Percentiles rank a stretch among this genome's conserved stretches.
phyloP scores from a whole-genome alignment of 148 eudicot species.

The Arctostaphylos glauca region DNA sequence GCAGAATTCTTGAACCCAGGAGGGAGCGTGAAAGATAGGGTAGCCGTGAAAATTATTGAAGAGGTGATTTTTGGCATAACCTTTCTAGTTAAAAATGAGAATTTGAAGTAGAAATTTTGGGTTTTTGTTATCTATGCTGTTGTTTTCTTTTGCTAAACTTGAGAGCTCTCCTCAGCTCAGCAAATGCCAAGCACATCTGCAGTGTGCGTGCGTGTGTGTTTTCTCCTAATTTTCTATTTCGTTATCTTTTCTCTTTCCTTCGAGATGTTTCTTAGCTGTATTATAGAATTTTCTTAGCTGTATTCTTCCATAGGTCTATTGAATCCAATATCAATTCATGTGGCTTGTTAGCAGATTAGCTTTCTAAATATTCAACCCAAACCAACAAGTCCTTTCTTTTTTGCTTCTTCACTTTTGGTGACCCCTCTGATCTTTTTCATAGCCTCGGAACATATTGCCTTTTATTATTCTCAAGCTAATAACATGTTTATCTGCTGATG shows the following conservation, averaged over 20 bases:
- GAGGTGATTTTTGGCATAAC: slow-evolving; percentile 48
- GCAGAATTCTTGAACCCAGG: slow-evolving; percentile 97
- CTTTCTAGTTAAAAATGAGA: background rate
- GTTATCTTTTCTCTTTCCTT: background rate
- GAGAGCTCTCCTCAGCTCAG: background rate
- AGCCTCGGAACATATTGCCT: background rate
- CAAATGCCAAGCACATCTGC: no score
- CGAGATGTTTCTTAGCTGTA: no score
- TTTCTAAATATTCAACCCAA: no score
- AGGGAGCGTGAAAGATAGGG: slow-evolving; percentile 93
- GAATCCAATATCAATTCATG: background rate
- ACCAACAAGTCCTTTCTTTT: background rate
- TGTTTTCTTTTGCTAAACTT: background rate
- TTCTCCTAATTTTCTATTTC: no score
- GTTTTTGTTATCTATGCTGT: background rate
- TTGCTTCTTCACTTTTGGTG: background rate
- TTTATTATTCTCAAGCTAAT: background rate
- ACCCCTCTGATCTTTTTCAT: background rate
- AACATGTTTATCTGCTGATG: background rate
- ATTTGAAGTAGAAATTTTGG: background rate
- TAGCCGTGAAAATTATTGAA: slow-evolving; percentile 85
- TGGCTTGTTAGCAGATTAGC: background rate
- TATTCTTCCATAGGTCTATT: background rate
- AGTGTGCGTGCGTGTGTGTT: no score
- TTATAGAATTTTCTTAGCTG: background rate